Evolutionary conservation across 2,329 filamentous ascomycete species (phyloP).

Genomic region (Phialocephala subalpina): DNA sequence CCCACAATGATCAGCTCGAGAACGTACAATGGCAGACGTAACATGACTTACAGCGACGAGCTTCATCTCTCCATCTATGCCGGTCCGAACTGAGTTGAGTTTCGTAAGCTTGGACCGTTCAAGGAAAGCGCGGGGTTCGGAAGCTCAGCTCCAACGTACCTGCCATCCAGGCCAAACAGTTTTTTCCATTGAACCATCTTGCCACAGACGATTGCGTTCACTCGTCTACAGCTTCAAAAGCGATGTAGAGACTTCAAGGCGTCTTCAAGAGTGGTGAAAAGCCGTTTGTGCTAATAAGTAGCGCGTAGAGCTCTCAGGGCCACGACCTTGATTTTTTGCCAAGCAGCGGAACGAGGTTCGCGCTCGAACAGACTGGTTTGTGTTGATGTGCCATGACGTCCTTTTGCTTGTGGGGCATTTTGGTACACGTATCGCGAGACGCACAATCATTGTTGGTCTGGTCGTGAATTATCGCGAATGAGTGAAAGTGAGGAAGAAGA

Average conservation of each 20-base stretch:
- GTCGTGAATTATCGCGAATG: conserved; percentile 2
- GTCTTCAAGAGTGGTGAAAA: background rate
- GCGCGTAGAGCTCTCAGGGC: conserved; percentile 16
- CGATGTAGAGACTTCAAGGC: background rate
- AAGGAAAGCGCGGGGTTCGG: conserved; percentile 14
- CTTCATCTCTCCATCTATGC: conserved; percentile 40
- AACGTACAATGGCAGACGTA: background rate
- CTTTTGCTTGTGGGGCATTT: background rate
- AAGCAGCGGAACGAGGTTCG: background rate
- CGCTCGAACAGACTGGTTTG: background rate
- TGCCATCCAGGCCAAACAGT: conserved; percentile 42
- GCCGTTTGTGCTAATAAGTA: background rate
- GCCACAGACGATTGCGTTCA: background rate
- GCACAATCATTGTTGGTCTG: background rate
- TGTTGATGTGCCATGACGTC: conserved; percentile 16
- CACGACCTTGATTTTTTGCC: conserved; percentile 24
- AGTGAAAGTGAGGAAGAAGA: background rate
- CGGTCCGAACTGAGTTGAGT: conserved; percentile 31
- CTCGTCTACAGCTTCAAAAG: background rate
- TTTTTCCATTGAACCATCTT: conserved; percentile 43
- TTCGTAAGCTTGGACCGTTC: conserved; percentile 22
- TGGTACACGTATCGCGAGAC: background rate
- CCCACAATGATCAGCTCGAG: background rate
- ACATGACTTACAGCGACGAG: conserved; percentile 36
- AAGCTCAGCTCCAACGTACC: conserved; percentile 30